These are phyloP conservation scores for Bauhinia variegata DNA, from an alignment of 306 rosid genomes.

Conservation along the genomic window DNA sequence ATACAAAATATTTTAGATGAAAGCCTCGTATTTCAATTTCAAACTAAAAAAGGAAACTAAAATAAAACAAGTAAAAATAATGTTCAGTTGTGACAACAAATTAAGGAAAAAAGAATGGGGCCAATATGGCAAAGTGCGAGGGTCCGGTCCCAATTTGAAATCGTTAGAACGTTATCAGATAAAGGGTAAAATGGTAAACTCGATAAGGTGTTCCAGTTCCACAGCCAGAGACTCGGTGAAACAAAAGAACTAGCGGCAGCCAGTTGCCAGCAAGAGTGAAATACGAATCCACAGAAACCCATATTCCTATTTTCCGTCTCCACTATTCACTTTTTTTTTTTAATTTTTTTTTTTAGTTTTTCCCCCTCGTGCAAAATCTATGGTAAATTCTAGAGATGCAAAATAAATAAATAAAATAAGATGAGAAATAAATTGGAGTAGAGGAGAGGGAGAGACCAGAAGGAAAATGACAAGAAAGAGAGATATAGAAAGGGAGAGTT, in stretches of 20 bases:
- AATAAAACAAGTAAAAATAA: too few species aligned
- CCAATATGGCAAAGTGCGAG: background rate
- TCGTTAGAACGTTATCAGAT: too few species aligned
- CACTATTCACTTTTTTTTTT: background rate
- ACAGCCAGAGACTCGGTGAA: slow-evolving; percentile 8
- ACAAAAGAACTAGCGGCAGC: slow-evolving; percentile 16
- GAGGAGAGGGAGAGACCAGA: slow-evolving; percentile 24
- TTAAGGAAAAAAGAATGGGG: too few species aligned
- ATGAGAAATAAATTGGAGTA: background rate
- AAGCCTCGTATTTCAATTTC: too few species aligned
- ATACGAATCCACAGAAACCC: too few species aligned
- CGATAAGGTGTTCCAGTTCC: background rate
- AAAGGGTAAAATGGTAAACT: slow-evolving; percentile 37
- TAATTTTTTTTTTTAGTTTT: slow-evolving; percentile 22
- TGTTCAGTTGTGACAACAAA: too few species aligned
- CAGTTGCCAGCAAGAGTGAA: slow-evolving; percentile 26
- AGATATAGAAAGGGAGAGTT: too few species aligned
- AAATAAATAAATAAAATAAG: background rate
- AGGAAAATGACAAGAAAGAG: slow-evolving; percentile 55
- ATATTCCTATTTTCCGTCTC: background rate
- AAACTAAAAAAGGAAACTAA: too few species aligned
- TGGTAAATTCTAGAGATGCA: background rate
- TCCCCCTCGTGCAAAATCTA: slow-evolving; percentile 51
- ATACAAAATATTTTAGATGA: too few species aligned
- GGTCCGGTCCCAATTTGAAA: background rate